Base-by-base conservation (phyloP, 208 protist genomes). In the Crithidia fasciculata region DNA sequence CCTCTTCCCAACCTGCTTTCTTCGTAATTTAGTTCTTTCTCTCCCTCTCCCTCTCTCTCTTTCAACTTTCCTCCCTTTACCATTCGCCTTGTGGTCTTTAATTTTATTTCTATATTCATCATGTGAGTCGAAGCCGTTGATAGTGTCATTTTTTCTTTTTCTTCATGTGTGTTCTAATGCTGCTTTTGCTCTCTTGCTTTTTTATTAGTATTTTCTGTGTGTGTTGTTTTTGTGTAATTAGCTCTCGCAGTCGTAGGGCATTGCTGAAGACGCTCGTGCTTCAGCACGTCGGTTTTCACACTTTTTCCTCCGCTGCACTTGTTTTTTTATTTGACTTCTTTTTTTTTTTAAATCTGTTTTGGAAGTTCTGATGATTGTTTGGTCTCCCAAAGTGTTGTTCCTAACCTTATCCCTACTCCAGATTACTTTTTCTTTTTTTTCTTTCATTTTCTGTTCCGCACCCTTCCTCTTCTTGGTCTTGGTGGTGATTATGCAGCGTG, bases 11-110 rank as follows among this genome's bases (percentile, higher is more conserved):
- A 7, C 5, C 54, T 59, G 18, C 8, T 9, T 40, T 59, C 54
- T 59, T 15, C 28, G 15, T 40, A 13, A 7, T 59, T 41, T n/a
- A n/a, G 8, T 9, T 64, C 40, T 69, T 6, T 61, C 69, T 19
- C 15, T 65, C 52, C 6, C 19, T 19, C n/a, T 72, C 8, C 43
- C 45, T 58, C 44, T 74, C 19, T 55, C 64, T 58, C 18, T 40
- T 12, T 74, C 49, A 40, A 19, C 47, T 47, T 76, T 71, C 50
- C 55, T 28, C 52, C 50, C 44, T 28, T 28, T 55, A 2, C 0
- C 50, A 18, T 55, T 55, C 28, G 28, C 28, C 28, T 28, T 55
- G 50, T 12, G 7, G 7, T 12, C 50, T 12, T 19, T 2, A 12
- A 55, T 2, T 2, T 49, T 13, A 13, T 49, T 49, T 2, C 12